These are phyloP conservation scores for Kwoniella newhampshirensis DNA, from an alignment of 768 basidiomycete genomes.

Conservation along the genomic window DNA sequence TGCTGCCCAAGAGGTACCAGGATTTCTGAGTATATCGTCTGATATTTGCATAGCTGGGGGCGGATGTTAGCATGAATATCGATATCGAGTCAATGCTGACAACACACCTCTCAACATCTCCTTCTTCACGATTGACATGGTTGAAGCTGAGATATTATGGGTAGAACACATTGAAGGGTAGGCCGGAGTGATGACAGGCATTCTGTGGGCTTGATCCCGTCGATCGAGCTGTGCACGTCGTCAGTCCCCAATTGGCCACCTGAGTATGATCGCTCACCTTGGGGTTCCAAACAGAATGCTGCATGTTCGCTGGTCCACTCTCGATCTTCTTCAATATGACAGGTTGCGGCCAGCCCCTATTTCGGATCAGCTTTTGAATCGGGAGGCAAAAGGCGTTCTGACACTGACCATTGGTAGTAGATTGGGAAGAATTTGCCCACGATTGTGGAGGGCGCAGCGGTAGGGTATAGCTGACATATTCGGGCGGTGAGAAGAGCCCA, in stretches of 20 bases:
- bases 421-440: slow-evolving; percentile 98
- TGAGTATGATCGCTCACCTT: slow-evolving; percentile 60
- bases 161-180: slow-evolving; percentile 99
- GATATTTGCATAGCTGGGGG: slow-evolving; percentile 84
- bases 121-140: slow-evolving; percentile 91
- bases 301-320: slow-evolving; percentile 85
- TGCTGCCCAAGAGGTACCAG: slow-evolving; percentile 79
- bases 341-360: slow-evolving; percentile 95
- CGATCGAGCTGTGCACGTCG: slow-evolving; percentile 33
- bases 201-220: slow-evolving; percentile 68
- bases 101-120: slow-evolving; percentile 84
- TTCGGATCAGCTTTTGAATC: slow-evolving; percentile 19
- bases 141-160: slow-evolving; percentile 94
- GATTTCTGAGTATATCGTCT: slow-evolving; percentile 79
- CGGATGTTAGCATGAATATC: not conserved
- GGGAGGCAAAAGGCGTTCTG: too few species aligned
- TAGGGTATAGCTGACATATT: slow-evolving; percentile 98
- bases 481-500: slow-evolving; percentile 99
- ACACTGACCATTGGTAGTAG: slow-evolving; percentile 86
- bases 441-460: slow-evolving; percentile 87
- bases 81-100: not conserved
- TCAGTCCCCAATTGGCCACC: not conserved
- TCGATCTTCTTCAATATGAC: slow-evolving; percentile 97
- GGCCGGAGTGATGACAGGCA: slow-evolving; percentile 99
- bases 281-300: slow-evolving; percentile 86